Evolutionary conservation across 352 stramenopile genomes (phyloP), one percentile per base, ranked within the genome.

Genomic region (Globisporangium perplexum): DNA sequence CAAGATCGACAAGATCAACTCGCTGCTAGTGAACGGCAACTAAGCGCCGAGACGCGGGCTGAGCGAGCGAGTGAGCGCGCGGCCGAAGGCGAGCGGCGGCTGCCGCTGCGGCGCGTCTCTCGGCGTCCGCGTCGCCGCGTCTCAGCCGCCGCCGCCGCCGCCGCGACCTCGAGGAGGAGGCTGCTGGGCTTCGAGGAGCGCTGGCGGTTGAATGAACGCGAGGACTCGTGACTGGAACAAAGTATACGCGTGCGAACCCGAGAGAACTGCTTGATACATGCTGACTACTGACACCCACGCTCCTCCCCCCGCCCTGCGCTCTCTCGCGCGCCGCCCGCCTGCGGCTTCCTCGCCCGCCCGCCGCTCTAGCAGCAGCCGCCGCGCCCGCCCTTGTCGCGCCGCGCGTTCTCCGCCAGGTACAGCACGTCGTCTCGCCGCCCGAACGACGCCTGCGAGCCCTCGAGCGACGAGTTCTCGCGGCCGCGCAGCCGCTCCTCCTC

Each of bases 1-100:
- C 60, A 94, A 96, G 76, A 98, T 98, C 74, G 93, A 98, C 65
- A 96, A 97, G 80, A 93, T 95, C 70, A 86, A 95, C 72, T 85
- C 69, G 66, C 77, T 90, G 71, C 69, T 90, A 60, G 73, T 77
- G 31, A 88, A 80, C 68, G 73, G 74, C 53, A 84, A 69, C 66
- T 71, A 83, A 57, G 48, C 20, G 33, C n/a, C 14, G 15, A 22
- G 14, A 12, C 24, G 24, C 31, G n/a, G 24, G 20, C 28, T 5
- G 38, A 36, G 47, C 39, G 54, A 60, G 54, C 31, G 35, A 41
- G 46, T 22, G 30, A 36, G n/a, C n/a, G n/a, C n/a, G n/a, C n/a
- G n/a, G n/a, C n/a, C n/a, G n/a, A n/a, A n/a, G n/a, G n/a, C n/a
- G n/a, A n/a, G n/a, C n/a, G n/a, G n/a, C n/a, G n/a, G n/a, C n/a